Percentiles rank a stretch among this genome's conserved stretches.
Conservation (phyloP, 495 filamentous ascomycete species). For the Aspergillus bridgeri region DNA sequence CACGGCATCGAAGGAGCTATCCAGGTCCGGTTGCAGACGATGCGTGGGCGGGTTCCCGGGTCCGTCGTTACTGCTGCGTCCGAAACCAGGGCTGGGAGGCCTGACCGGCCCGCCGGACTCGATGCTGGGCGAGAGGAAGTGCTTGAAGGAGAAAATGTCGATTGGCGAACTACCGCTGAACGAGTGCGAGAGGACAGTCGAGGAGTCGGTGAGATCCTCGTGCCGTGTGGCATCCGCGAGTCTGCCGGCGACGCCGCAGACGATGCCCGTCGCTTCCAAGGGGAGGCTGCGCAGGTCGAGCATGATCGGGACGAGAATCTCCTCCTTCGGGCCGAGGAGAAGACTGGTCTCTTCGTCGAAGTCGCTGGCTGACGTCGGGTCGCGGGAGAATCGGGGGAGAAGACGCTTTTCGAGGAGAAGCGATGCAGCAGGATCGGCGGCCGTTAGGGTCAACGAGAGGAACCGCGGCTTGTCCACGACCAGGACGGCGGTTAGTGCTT, state of each 20-base stretch:
- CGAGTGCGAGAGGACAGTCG: conserved; percentile 11
- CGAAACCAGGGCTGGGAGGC: conserved; percentile 11
- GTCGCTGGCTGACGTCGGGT: conserved; percentile 48
- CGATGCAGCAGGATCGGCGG: conserved; percentile 73
- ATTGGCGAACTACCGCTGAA: conserved; percentile 11
- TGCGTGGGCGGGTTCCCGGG: conserved; percentile 23
- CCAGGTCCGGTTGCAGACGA: conserved; percentile 39
- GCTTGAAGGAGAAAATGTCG: conserved; percentile 16
- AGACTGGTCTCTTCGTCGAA: conserved; percentile 43
- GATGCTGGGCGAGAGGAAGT: conserved; percentile 14
- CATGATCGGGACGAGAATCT: conserved; percentile 82
- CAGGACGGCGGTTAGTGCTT: conserved; percentile 40
- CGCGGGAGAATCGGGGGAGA: conserved; percentile 49
- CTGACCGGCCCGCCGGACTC: conserved; percentile 10
- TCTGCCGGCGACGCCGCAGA: conserved; percentile 83
- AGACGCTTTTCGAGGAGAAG: conserved; percentile 76
- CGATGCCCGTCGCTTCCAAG: conserved; percentile 87
- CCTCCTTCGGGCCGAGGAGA: conserved; percentile 76
- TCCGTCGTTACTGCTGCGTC: conserved; percentile 10
- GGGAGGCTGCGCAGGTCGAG: conserved; percentile 79
- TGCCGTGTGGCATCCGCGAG: conserved; percentile 55
- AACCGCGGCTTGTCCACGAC: conserved; percentile 74
- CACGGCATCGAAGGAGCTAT: conserved; percentile 52
- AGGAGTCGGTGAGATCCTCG: conserved; percentile 15
- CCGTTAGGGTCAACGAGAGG: conserved; percentile 79